Evolutionary conservation across 78 protist species (phyloP).

Genomic region (slime mould (Dictyostelium discoideum)): dicty_2.7 NC_007091.3:419001-419500

Average conservation of each 20-base stretch:
- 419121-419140: neutral
- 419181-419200: neutral
- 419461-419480: conserved; percentile 56
- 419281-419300: conserved; percentile 24
- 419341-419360: conserved; percentile 58
- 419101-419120: neutral
- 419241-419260: neutral
- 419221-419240: neutral
- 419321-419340: conserved; percentile 51
- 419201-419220: neutral
- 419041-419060: conserved; percentile 94
- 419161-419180: neutral
- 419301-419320: conserved; percentile 70
- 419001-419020: conserved; percentile 95
- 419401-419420: neutral
- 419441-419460: conserved; percentile 55
- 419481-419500: conserved; percentile 57
- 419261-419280: too few relatives aligned
- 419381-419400: conserved; percentile 12
- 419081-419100: conserved; percentile 86
- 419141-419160: neutral
- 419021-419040: conserved; percentile 94
- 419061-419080: conserved; percentile 85
- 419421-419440: conserved; percentile 55
- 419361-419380: conserved; percentile 26